These are phyloP conservation scores for Pisolithus microcarpus DNA, from an alignment of 768 basidiomycete genomes.

Conservation along the genomic window DNA sequence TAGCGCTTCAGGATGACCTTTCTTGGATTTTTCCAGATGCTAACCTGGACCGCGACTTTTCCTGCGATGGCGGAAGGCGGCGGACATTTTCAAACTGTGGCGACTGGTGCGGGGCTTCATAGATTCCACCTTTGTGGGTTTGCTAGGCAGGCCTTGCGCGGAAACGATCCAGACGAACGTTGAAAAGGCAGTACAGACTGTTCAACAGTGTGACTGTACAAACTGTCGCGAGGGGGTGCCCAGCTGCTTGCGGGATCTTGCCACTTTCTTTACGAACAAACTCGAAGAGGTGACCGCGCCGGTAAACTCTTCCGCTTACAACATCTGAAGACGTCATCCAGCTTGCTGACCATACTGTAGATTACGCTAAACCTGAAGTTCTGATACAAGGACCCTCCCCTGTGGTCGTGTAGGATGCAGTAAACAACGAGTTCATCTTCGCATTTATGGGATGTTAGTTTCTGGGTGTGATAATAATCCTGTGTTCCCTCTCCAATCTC, in stretches of 20 bases:
- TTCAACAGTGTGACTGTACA: background rate
- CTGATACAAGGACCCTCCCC: background rate
- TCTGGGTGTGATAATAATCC: too few relatives aligned
- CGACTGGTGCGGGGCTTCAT: slow-evolving; percentile 19
- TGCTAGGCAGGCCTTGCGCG: slow-evolving; percentile 14
- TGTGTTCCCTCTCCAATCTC: too few relatives aligned
- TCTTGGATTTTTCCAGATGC: too few relatives aligned
- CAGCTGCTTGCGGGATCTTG: slow-evolving; percentile 9
- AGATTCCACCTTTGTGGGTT: slow-evolving; percentile 2
- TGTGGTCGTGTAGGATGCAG: background rate
- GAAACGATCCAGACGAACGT: background rate
- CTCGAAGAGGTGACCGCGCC: slow-evolving; percentile 8
- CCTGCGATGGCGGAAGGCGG: too few relatives aligned
- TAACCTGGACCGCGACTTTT: too few relatives aligned
- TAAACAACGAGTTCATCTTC: background rate
- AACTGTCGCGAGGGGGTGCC: background rate
- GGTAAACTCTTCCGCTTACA: background rate
- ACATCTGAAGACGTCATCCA: background rate
- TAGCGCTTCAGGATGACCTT: background rate
- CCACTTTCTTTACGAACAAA: slow-evolving; percentile 4
- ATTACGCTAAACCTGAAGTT: slow-evolving; percentile 7
- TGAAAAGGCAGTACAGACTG: background rate
- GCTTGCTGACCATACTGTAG: background rate
- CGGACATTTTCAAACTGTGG: too few relatives aligned
- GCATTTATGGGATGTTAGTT: too few relatives aligned